Percentiles rank a stretch among this genome's conserved stretches.
Evolutionary conservation across 23 red algal species (phyloP).

Genomic region (Gracilaria gracilis): DNA sequence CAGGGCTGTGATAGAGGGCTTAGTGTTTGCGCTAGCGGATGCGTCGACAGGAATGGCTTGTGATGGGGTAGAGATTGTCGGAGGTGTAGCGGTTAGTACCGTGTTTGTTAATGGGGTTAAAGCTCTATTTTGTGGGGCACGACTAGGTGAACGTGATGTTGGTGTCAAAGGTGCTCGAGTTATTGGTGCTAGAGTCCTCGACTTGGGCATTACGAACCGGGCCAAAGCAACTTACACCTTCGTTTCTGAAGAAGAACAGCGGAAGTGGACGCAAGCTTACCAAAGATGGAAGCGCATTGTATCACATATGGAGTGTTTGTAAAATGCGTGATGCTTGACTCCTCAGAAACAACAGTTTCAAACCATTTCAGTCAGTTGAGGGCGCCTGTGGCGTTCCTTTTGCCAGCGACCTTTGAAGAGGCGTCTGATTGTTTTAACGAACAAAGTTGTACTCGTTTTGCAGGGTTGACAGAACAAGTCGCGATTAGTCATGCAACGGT

Average conservation of each 20-base stretch:
- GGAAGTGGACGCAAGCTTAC: not conserved
- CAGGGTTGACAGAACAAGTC: not conserved
- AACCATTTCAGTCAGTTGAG: too few relatives aligned
- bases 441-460: not conserved
- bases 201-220: not conserved
- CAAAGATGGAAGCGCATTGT: slow-evolving; percentile 4
- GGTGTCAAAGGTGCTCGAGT: slow-evolving; percentile 44
- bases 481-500: not conserved
- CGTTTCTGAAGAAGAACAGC: not conserved
- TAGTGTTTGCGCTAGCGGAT: slow-evolving; percentile 54
- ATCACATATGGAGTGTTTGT: slow-evolving; percentile 1
- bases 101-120: slow-evolving; percentile 51
- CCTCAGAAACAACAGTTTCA: too few relatives aligned
- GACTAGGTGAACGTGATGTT: slow-evolving; percentile 23
- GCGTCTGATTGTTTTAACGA: too few relatives aligned
- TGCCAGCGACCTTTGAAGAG: too few relatives aligned
- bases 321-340: too few relatives aligned
- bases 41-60: not conserved
- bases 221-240: not conserved
- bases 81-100: slow-evolving; percentile 36
- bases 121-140: slow-evolving; percentile 31
- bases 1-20: slow-evolving; percentile 52
- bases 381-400: too few relatives aligned
- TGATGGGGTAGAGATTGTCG: slow-evolving; percentile 33
- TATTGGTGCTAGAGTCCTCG: slow-evolving; percentile 18